Conservation (phyloP, 768 basidiomycete genomes). For the Porphyrellus cyaneotinctus region DNA sequence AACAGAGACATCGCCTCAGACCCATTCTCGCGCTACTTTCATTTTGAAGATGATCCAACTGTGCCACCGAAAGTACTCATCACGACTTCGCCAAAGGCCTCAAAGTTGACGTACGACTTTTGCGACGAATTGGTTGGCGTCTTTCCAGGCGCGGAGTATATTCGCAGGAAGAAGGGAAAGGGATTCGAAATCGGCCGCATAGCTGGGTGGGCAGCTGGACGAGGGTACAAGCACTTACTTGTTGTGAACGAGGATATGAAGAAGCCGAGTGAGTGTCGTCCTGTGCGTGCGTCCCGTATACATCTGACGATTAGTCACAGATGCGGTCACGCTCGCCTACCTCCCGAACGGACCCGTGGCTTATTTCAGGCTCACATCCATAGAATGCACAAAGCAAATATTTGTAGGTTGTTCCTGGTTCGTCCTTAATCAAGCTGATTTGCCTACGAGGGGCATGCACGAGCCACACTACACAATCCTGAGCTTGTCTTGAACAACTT, state of each 20-base stretch:
- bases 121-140: slow-evolving; percentile 87
- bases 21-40: slow-evolving; percentile 75
- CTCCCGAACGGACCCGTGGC: slow-evolving; percentile 92
- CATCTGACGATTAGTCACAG: slow-evolving; percentile 38
- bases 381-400: slow-evolving; percentile 83
- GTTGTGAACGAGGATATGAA: slow-evolving; percentile 97
- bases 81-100: slow-evolving; percentile 86
- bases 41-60: slow-evolving; percentile 58
- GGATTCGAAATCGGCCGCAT: slow-evolving; percentile 89
- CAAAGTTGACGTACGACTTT: slow-evolving; percentile 87
- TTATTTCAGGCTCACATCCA: slow-evolving; percentile 89
- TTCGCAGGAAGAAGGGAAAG: slow-evolving; percentile 80
- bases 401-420: slow-evolving; percentile 49
- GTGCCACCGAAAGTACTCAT: slow-evolving; percentile 84
- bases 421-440: slow-evolving; percentile 1
- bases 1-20: slow-evolving; percentile 69
- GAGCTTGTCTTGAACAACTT: slow-evolving; percentile 95
- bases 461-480: slow-evolving; percentile 88
- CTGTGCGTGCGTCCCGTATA: neutral
- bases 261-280: slow-evolving; percentile 70
- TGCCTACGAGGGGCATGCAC: slow-evolving; percentile 75
- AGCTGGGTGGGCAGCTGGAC: slow-evolving; percentile 86
- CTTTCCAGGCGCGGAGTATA: slow-evolving; percentile 90
- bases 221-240: slow-evolving; percentile 83
- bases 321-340: slow-evolving; percentile 88